Evolutionary conservation across 495 filamentous ascomycete species (phyloP), one percentile per base, ranked within the genome.

Genomic region (Tuber aestivum): DNA sequence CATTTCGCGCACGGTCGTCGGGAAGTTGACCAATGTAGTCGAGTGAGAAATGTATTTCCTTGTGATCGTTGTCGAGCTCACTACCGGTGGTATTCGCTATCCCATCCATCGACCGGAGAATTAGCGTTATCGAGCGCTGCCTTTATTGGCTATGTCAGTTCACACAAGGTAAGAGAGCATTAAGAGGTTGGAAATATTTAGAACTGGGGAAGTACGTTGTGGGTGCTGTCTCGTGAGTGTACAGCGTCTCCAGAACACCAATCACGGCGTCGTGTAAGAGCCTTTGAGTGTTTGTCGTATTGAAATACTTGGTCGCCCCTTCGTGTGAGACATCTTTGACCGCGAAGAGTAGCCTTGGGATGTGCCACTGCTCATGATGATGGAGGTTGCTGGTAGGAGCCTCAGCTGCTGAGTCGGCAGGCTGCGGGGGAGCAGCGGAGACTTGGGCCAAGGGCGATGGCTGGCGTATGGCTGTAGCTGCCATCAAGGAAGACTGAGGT

Each of bases 11-110:
- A 20, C 86, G 86, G 2, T 84, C 72, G 0, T 81, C 1, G 3
- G 86, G 84, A 74, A 85, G 83, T 74, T 84, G 82, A 45, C 82
- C 77, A 80, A 98, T 90, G 85, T 97, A 97, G 72, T 88, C 85
- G 18, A 94, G 89, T 7, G 89, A 92, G 85, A 97, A 87, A 85
- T 97, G 93, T 75, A 99, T 97, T 81, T 97, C 94, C 82, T 99
- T 98, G 86, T 97, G 93, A 82, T 96, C 93, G 68, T 88, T 75
- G 84, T 97, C 95, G 10, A 97, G 87, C 50, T 94, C 92, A 21
- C 85, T 89, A 77, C 94, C 93, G 0, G 88, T 92, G 6, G 95
- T 99, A 84, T 97, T 95, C 45, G 95, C 95, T 12, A 98, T 91
- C 27, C 94, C 94, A 68, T 79, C 85, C 87, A 96, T 93, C 72